These are phyloP conservation scores for Solanum stenotomum DNA, from an alignment of 257 asterid genomes.

Conservation along the genomic window DNA sequence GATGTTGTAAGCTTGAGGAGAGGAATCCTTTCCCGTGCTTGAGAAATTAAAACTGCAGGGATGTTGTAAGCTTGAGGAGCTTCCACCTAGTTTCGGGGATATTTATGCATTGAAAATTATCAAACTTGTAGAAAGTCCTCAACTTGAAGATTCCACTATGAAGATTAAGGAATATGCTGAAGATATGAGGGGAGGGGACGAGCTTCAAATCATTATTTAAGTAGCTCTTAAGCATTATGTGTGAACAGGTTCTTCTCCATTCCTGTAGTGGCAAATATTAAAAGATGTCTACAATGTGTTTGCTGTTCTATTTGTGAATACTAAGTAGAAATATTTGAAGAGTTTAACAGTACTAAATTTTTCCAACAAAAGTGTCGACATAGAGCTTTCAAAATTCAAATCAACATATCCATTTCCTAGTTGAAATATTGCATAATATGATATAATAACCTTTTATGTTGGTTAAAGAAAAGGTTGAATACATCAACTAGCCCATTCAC, in stretches of 20 bases:
- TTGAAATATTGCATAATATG: not conserved
- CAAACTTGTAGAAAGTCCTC: not conserved
- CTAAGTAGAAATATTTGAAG: too few species aligned
- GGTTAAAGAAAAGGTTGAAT: too few species aligned
- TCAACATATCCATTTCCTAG: not conserved
- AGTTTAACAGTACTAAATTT: too few species aligned
- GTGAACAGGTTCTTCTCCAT: not conserved
- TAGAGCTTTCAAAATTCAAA: not conserved
- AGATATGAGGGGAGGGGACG: not conserved
- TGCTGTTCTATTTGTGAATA: not conserved
- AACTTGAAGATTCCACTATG: not conserved
- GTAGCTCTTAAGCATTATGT: too few species aligned
- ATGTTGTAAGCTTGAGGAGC: not conserved
- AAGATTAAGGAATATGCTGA: not conserved
- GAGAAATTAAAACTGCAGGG: not conserved
- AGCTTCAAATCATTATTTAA: not conserved
- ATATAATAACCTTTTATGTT: too few species aligned
- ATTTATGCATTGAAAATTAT: not conserved
- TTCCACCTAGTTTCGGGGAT: not conserved
- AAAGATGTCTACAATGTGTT: not conserved
- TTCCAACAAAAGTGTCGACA: too few species aligned
- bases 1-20: too few species aligned
- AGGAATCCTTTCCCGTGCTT: too few species aligned
- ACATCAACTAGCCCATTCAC: too few species aligned
- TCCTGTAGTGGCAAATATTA: not conserved